Evolutionary conservation across 805 yeast species (phyloP).

Genomic region (Komagataella pastoris): DNA sequence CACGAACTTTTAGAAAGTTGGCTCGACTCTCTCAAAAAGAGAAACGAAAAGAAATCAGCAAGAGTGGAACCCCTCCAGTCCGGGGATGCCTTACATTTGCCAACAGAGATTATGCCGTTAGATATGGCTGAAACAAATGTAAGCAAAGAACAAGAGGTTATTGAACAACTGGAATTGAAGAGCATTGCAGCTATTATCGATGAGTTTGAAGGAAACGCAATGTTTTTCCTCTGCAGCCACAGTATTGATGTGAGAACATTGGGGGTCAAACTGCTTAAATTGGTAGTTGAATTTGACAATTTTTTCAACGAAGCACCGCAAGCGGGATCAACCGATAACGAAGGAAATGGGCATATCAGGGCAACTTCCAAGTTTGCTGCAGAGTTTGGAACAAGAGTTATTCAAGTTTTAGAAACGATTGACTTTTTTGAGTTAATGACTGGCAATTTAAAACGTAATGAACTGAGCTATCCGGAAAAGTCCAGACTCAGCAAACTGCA

Average conservation of each 20-base stretch:
- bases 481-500: constrained; percentile 54
- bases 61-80: constrained; percentile 1
- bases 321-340: background rate
- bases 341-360: constrained; percentile 29
- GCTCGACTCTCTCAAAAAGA: constrained; percentile 45
- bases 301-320: constrained; percentile 28
- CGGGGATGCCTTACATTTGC: background rate
- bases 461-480: constrained; percentile 65
- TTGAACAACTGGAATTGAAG: constrained; percentile 64
- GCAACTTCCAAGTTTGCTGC: constrained; percentile 64
- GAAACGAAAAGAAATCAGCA: constrained; percentile 16
- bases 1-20: constrained; percentile 74
- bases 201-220: constrained; percentile 91
- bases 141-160: constrained; percentile 2
- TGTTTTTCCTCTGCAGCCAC: constrained; percentile 83
- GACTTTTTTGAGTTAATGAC: constrained; percentile 52
- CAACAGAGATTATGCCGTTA: background rate
- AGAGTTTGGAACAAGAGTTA: constrained; percentile 62
- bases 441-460: constrained; percentile 27
- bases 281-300: constrained; percentile 81
- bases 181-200: constrained; percentile 76
- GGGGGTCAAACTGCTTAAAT: constrained; percentile 61
- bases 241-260: constrained; percentile 61
- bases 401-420: constrained; percentile 59
- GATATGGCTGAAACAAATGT: constrained; percentile 6